These are phyloP conservation scores for Euphorbia pulcherrima DNA, from an alignment of 345 rosid species.

Conservation along the genomic window DNA sequence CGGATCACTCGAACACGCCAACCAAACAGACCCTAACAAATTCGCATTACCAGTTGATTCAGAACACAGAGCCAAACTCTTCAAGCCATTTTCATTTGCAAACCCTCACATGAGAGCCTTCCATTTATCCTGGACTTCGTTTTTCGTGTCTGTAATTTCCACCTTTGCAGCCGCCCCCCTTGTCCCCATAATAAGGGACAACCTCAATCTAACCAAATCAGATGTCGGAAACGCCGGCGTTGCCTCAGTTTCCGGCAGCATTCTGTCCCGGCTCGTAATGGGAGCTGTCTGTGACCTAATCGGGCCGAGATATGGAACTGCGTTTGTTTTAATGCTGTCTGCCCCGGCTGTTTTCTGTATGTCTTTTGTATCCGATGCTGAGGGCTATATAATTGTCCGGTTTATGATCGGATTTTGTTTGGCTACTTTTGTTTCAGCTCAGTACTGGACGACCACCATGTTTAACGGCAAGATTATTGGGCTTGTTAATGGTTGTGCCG, in stretches of 20 bases:
- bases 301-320: conserved; percentile 84
- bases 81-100: conserved; percentile 60
- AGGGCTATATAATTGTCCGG: conserved; percentile 60
- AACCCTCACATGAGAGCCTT: conserved; percentile 88
- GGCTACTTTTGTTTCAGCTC: conserved; percentile 84
- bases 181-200: conserved; percentile 77
- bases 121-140: conserved; percentile 83
- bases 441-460: conserved; percentile 93
- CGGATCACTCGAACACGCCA: not conserved
- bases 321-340: conserved; percentile 64
- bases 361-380: conserved; percentile 57
- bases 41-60: conserved; percentile 70
- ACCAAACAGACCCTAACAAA: conserved; percentile 18
- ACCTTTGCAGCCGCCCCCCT: conserved; percentile 91
- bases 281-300: conserved; percentile 79
- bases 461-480: conserved; percentile 82
- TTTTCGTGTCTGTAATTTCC: conserved; percentile 75
- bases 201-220: conserved; percentile 59
- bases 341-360: conserved; percentile 85
- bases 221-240: conserved; percentile 83
- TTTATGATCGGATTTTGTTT: conserved; percentile 93
- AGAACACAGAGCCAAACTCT: conserved; percentile 75
- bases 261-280: conserved; percentile 83
- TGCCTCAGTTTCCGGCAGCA: conserved; percentile 86
- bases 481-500: conserved; percentile 79